Evolutionary conservation across 345 rosid genomes (phyloP).

Genomic region (Populus euphratica): DNA sequence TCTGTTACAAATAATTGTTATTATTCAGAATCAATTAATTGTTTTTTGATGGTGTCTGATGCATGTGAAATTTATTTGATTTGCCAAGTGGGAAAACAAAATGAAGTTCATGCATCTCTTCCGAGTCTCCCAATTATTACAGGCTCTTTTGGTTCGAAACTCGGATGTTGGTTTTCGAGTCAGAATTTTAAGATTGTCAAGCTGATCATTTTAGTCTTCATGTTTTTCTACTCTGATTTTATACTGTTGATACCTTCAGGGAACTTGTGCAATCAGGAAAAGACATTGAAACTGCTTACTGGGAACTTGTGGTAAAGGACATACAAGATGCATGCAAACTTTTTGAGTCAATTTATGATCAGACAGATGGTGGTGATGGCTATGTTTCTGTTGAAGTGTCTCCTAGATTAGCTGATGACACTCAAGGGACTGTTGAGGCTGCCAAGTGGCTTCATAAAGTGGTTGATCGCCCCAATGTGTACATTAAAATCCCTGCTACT

Average conservation of each 20-base stretch:
- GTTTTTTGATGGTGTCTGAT: background rate
- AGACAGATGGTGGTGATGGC: slow-evolving; percentile 90
- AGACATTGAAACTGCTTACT: slow-evolving; percentile 81
- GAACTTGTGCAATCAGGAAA: slow-evolving; percentile 87
- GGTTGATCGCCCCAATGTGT: slow-evolving; percentile 77
- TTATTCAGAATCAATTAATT: background rate
- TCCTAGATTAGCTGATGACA: slow-evolving; percentile 90
- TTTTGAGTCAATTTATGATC: slow-evolving; percentile 86
- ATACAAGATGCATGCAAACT: slow-evolving; percentile 97
- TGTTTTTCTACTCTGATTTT: background rate
- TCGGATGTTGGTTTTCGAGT: background rate
- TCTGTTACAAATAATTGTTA: background rate
- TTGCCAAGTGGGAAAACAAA: background rate
- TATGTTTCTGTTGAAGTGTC: slow-evolving; percentile 98
- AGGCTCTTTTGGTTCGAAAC: background rate
- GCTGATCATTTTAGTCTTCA: background rate
- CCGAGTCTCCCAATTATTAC: background rate
- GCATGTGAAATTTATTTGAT: background rate
- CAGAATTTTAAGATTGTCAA: background rate
- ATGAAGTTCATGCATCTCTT: background rate
- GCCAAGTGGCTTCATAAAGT: slow-evolving; percentile 85
- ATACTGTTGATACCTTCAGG: slow-evolving; percentile 37
- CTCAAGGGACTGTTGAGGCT: slow-evolving; percentile 81
- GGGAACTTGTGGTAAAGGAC: slow-evolving; percentile 98
- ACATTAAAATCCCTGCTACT: slow-evolving; percentile 96